Conservation (phyloP, 83 land plant species). For the Diphasiastrum complanatum region DNA sequence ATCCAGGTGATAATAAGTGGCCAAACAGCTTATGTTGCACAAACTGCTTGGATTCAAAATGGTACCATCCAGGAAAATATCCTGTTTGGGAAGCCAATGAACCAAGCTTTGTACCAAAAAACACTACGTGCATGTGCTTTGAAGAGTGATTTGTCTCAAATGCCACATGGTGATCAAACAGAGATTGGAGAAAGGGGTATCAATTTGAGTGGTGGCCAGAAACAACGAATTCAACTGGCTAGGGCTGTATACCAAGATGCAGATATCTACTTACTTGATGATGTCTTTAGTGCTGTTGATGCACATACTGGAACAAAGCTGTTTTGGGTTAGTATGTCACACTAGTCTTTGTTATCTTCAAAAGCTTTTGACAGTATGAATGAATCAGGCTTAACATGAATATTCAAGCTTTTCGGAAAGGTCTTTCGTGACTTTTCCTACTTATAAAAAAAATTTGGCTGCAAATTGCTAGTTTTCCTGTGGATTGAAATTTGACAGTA, state of each 20-base stretch:
- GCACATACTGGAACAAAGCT: conserved; percentile 8
- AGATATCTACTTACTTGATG: conserved; percentile 13
- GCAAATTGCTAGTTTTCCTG: too few relatives aligned
- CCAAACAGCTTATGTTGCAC: conserved; percentile 8
- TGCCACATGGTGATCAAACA: too few relatives aligned
- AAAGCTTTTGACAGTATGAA: too few relatives aligned
- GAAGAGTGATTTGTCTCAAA: background rate
- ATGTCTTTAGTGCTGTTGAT: conserved; percentile 15
- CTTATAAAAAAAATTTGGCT: too few relatives aligned
- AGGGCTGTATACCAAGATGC: conserved; percentile 13
- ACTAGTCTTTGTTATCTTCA: background rate
- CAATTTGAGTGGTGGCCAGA: too few relatives aligned
- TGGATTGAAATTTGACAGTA: too few relatives aligned
- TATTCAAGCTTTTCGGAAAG: too few relatives aligned
- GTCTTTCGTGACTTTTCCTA: too few relatives aligned
- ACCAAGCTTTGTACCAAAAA: background rate
- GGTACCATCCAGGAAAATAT: conserved; percentile 14
- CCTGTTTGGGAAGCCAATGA: conserved; percentile 12
- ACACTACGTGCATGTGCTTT: conserved; percentile 4
- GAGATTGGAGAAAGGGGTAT: conserved; percentile 10
- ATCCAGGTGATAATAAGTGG: conserved; percentile 8
- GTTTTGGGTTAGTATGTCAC: conserved; percentile 3
- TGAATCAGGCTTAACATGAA: too few relatives aligned
- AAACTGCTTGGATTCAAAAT: conserved; percentile 6
- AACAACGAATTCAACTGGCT: conserved; percentile 9